Evolutionary conservation across 306 rosid species (phyloP), one percentile per base, ranked within the genome.

Genomic region (Prinsepia uniflora): DNA sequence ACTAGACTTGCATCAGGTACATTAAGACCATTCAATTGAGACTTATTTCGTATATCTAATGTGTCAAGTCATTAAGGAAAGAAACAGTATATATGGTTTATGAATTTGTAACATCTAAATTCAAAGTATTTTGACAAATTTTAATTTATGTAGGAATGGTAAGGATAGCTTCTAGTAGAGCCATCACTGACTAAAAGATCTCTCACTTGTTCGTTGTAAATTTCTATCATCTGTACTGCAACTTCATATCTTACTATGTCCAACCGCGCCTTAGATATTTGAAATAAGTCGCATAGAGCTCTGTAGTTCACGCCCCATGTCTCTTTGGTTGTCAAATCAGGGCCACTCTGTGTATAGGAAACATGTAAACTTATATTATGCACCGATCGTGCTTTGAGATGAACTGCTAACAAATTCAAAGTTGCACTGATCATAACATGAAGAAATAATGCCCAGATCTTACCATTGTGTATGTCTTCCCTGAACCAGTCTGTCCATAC

Each of bases 391-490:
- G 36, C 36, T 30, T 3, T 30, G 36, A 30, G 36, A 30, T 30
- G 36, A 30, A 30, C 36, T 30, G 36, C 3, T 1, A 30, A 30
- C 36, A 30, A 30, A 30, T 30, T 30, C 36, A 30, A 30, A 30
- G 36, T 30, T 30, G 36, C 36, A 30, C 4, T 30, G 36, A 30
- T 30, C 36, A 30, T 30, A 30, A 30, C 36, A 30, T 30, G 36
- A 30, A 30, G 36, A 30, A 1, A 1, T 30, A 30, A 2, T 30
- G 36, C 3, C 4, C 36, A 30, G 2, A 30, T 30, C 36, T 30
- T 93, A 93, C 98, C 98, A 94, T 94, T 14, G 98, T 94, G 77
- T 88, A 94, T 10, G 98, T 94, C 85, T 94, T 94, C 71, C 98
- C 98, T 2, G 98, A 94, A 78, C 98, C 98, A 36, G 98, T 94